phyloP scores from a whole-genome alignment of 1,139 yeast species.

The Torulaspora globosa region DNA sequence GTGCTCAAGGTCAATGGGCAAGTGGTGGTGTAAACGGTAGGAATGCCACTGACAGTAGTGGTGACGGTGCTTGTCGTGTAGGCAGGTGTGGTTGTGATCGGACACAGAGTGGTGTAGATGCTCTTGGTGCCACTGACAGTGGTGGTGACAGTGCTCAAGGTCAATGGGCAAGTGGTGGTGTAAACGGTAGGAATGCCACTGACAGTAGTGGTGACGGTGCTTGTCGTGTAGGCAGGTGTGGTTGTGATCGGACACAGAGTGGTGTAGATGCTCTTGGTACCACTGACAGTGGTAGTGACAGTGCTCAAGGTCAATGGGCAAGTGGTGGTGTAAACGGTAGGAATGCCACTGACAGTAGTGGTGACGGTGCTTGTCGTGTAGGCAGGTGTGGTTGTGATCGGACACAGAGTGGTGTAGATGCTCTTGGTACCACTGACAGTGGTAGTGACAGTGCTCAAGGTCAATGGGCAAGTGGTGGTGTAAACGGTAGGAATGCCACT shows the following conservation, averaged over 20 bases:
- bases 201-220: constrained; percentile 4
- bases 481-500: constrained; percentile 1
- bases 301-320: background rate
- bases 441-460: background rate
- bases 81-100: background rate
- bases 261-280: constrained; percentile 1
- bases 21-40: constrained; percentile 3
- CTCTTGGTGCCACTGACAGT: constrained; percentile 2
- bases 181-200: constrained; percentile 1
- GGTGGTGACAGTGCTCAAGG: background rate
- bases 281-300: constrained; percentile 1
- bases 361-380: constrained; percentile 2
- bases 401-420: background rate
- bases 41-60: background rate
- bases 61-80: constrained; percentile 2
- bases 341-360: background rate
- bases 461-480: constrained; percentile 2
- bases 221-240: background rate
- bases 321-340: constrained; percentile 3
- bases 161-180: constrained; percentile 2
- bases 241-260: background rate
- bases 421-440: constrained; percentile 2
- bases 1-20: background rate
- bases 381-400: background rate
- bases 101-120: background rate